Conservation (phyloP, 768 basidiomycete genomes). For the Boletales sp. region DNA sequence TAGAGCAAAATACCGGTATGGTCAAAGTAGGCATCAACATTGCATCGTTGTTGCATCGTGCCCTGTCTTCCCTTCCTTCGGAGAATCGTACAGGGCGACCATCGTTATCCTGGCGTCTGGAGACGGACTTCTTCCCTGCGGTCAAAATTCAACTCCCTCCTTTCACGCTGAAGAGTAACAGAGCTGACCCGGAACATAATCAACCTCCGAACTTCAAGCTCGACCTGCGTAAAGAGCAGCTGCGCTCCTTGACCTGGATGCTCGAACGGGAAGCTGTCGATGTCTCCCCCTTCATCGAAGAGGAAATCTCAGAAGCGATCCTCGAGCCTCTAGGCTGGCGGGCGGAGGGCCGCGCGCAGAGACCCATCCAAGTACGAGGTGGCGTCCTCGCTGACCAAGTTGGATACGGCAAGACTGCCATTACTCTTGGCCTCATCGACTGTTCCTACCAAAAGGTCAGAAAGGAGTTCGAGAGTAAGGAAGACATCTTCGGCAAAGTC, state of each 20-base stretch:
- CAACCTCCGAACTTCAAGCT: conserved; percentile 80
- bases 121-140: conserved; percentile 70
- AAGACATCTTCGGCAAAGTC: conserved; percentile 56
- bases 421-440: conserved; percentile 86
- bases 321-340: conserved; percentile 87
- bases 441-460: conserved; percentile 54
- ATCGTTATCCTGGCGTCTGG: conserved; percentile 72
- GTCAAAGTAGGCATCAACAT: conserved; percentile 88
- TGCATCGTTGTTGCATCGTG: conserved; percentile 83
- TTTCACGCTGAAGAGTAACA: conserved; percentile 76
- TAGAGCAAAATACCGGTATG: conserved; percentile 59
- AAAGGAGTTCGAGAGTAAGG: conserved; percentile 53
- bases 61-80: conserved; percentile 72
- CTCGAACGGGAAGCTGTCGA: conserved; percentile 64
- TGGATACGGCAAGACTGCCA: conserved; percentile 96
- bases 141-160: conserved; percentile 56
- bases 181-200: conserved; percentile 57
- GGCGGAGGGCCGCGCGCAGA: conserved; percentile 85
- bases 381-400: conserved; percentile 96
- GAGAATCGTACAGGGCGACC: conserved; percentile 43
- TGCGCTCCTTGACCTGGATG: conserved; percentile 94
- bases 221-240: conserved; percentile 76
- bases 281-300: conserved; percentile 78
- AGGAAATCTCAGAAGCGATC: conserved; percentile 90
- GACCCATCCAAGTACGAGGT: conserved; percentile 72